Percentiles rank a stretch among this genome's conserved stretches.
Evolutionary conservation across 305 asterid genomes (phyloP).

Genomic region (Plantago coronopus): DNA sequence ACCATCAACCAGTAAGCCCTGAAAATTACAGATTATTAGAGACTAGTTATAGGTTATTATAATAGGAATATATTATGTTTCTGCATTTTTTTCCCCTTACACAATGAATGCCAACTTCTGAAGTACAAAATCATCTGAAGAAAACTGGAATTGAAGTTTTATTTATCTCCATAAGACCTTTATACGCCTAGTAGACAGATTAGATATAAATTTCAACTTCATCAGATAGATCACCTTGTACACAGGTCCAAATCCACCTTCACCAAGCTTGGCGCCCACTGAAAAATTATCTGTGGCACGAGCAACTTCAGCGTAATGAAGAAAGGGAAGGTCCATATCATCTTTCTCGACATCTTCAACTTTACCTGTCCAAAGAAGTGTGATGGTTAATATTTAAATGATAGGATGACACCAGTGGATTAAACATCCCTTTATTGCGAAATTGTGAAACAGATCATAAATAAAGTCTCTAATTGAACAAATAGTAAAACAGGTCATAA

Average conservation of each 20-base stretch:
- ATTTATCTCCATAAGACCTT: no score
- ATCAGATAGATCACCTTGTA: conserved; percentile 12
- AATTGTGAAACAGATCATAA: no score
- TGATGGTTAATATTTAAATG: background rate
- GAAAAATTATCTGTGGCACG: conserved; percentile 22
- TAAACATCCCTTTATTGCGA: no score
- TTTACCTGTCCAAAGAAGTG: background rate
- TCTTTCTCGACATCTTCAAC: conserved; percentile 4
- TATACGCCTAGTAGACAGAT: no score
- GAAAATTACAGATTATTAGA: background rate
- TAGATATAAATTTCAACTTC: background rate
- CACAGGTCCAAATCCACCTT: conserved; percentile 25
- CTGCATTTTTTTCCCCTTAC: no score
- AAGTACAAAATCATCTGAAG: no score
- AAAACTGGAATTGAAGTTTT: no score
- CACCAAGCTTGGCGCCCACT: conserved; percentile 17
- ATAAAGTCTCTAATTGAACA: no score
- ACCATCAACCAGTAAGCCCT: conserved; percentile 7
- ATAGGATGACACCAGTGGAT: no score
- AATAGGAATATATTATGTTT: no score
- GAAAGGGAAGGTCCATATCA: conserved; percentile 11
- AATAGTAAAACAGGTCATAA: background rate
- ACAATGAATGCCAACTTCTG: no score
- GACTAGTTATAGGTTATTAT: no score
- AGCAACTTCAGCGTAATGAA: background rate